These are phyloP conservation scores for Cercospora zeae-maydis DNA, from an alignment of 2,329 filamentous ascomycete species.

Conservation along the genomic window DNA sequence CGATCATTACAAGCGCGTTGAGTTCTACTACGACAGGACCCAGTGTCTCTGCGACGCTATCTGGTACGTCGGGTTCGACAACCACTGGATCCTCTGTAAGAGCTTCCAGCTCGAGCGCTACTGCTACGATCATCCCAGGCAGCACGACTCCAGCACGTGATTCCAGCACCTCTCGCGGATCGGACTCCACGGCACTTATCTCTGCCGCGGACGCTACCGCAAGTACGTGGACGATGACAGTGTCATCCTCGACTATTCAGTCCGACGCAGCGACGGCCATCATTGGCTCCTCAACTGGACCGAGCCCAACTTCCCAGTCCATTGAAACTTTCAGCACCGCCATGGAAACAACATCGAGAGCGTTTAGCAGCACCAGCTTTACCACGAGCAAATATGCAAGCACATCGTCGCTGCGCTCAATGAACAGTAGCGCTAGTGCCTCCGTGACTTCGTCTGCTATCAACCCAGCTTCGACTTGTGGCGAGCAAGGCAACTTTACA, in stretches of 20 bases:
- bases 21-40: neutral
- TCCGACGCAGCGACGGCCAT: neutral
- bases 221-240: neutral
- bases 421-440: slow-evolving; percentile 17
- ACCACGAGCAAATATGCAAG: neutral
- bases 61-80: neutral
- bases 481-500: slow-evolving; percentile 47
- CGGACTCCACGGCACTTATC: neutral
- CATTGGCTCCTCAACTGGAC: neutral
- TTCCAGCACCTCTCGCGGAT: neutral
- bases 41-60: neutral
- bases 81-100: neutral
- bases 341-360: neutral
- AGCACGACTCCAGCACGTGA: neutral
- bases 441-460: slow-evolving; percentile 24
- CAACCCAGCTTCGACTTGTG: slow-evolving; percentile 35
- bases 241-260: neutral
- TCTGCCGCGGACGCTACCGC: neutral
- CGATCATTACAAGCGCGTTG: neutral
- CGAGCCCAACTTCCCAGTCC: neutral
- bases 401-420: slow-evolving; percentile 1
- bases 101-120: neutral
- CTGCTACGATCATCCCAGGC: neutral
- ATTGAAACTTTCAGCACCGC: neutral
- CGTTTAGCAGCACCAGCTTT: neutral